Base-by-base conservation (phyloP, 192 early-diverging fungal genomes). In the Coemansia nantahalensis region DNA sequence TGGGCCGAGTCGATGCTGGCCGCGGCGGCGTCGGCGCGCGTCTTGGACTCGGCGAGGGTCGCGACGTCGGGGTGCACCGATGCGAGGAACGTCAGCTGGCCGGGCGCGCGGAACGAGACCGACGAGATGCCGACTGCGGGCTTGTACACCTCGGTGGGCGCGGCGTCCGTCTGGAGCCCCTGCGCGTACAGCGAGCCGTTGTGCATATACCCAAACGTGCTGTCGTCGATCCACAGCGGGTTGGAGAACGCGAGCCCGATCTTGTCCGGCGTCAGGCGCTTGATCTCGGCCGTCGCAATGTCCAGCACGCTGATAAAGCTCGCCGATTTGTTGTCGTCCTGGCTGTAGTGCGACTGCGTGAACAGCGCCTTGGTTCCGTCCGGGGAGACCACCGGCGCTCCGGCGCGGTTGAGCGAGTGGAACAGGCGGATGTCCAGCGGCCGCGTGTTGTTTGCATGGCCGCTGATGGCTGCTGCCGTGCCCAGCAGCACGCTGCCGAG, bases 1-100 rank as follows among this genome's bases (percentile, higher is more conserved):
- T 78, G 36, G 18, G 78, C 86, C 6, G 84, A 78, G 43, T 86
- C 82, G 22, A 57, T 67, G 13, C 63, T 42, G 26, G 26, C 7
- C 14, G 30, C 49, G 19, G 26, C 26, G 3, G 26, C 26, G 26
- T 62, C 54, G 13, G 59, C 69, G 65, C 54, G 39, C 76, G 73
- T 18, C 39, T 41, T 28, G 75, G 67, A 24, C 66, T 51, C 24
- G 56, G 62, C 38, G 71, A 80, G 44, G 58, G 62, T 38, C 59
- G 53, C 7, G 26, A 28, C 7, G 26, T 28, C 7, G 5, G 61
- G 45, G 12, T 52, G 65, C 23, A 62, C 51, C 22, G 1, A 54
- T 38, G 12, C 45, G 38, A 10, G 26, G 45, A 67, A 62, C 11
- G 56, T 35, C 21, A 76, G 14, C 1, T 24, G 36, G 6, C 49